phyloP scores from a whole-genome alignment of 805 yeast species.

The Ogataea neopini region DNA sequence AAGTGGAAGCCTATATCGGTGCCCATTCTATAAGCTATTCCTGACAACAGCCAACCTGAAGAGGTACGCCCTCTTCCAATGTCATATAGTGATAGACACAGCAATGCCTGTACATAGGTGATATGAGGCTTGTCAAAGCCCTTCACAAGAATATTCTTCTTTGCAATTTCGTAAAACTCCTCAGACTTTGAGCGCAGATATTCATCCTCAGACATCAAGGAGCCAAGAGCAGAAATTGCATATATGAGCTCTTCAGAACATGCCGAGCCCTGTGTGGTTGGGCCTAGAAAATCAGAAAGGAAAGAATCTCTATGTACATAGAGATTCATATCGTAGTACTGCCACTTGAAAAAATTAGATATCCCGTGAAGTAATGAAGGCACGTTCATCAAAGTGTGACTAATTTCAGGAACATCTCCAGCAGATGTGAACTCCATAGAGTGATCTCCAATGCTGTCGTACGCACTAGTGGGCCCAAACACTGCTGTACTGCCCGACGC shows the following conservation, averaged over 20 bases:
- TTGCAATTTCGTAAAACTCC: slow-evolving; percentile 49
- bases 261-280: slow-evolving; percentile 50
- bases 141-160: slow-evolving; percentile 40
- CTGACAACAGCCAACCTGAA: slow-evolving; percentile 63
- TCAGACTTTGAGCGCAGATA: slow-evolving; percentile 42
- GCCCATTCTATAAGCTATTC: slow-evolving; percentile 65
- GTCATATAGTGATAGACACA: slow-evolving; percentile 62
- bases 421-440: too few species aligned
- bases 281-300: slow-evolving; percentile 58
- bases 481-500: too few species aligned
- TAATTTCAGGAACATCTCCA: too few species aligned
- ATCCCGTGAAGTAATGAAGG: too few species aligned
- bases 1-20: slow-evolving; percentile 64
- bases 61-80: slow-evolving; percentile 59
- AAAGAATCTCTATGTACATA: slow-evolving; percentile 67
- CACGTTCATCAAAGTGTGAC: too few species aligned
- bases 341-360: slow-evolving; percentile 63
- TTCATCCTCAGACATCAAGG: slow-evolving; percentile 48
- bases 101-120: slow-evolving; percentile 57
- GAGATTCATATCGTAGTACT: slow-evolving; percentile 63
- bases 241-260: slow-evolving; percentile 56
- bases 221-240: slow-evolving; percentile 61
- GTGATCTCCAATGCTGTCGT: too few species aligned
- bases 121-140: slow-evolving; percentile 49
- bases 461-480: too few species aligned